Evolutionary conservation across 495 filamentous ascomycete species (phyloP), one percentile per base, ranked within the genome.

Genomic region (Hypoxylon cercidicola): DNA sequence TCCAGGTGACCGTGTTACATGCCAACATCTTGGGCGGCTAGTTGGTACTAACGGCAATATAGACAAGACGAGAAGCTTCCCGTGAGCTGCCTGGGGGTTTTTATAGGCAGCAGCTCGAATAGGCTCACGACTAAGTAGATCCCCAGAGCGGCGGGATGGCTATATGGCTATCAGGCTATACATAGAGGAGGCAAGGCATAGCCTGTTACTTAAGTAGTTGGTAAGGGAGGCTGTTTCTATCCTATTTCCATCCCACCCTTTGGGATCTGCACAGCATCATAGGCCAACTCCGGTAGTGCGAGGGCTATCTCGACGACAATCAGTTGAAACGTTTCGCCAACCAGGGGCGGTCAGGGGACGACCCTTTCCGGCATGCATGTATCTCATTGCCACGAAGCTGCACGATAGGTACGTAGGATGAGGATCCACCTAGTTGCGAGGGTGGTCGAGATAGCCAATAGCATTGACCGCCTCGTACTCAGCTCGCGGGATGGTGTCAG

Each of bases 251-350:
- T 58, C 25, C 25, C 25, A 28, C 7, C 47, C 39, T 39, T n/a
- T 1, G 44, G 60, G 61, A 64, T 58, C 61, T 47, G 23, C 39
- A 37, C 40, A n/a, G 44, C 34, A 47, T 48, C 46, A 48, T 43
- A 44, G 50, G 41, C 41, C 7, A 35, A 52, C 46, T 58, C 48
- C 23, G 35, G 44, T 35, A 11, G 15, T 23, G 46, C 45, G 56
- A 60, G 56, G 63, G 52, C 46, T 20, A 15, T 56, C 54, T 48
- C 32, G 48, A 48, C 30, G 41, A 37, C 21, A 44, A 28, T 44
- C 32, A 35, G 63, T 66, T 66, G 63, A 61, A 66, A 61, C 57
- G 52, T 66, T 61, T 53, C 57, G 57, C 34, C 57, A 48, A 41
- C 57, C 45, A 45, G 47, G 57, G 63, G 37, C 6, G 21, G 23